These are phyloP conservation scores for Avena atlantica DNA, from an alignment of 176 grass and related monocot genomes.

Conservation along the genomic window DNA sequence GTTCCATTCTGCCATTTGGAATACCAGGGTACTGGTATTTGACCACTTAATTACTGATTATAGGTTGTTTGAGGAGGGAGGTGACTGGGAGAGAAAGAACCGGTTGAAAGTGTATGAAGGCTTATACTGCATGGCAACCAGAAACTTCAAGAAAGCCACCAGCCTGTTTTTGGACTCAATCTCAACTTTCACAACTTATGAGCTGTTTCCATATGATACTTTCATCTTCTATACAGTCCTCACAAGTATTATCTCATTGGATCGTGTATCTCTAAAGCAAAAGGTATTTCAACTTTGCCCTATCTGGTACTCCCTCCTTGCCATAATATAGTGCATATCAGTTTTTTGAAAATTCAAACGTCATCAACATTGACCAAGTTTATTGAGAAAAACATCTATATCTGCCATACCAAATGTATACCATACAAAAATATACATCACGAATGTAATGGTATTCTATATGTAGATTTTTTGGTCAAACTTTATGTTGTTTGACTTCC, in stretches of 20 bases:
- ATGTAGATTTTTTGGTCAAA: no score
- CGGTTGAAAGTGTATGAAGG: conserved; percentile 94
- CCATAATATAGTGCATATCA: no score
- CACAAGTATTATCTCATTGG: conserved; percentile 81
- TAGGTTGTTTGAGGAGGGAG: conserved; percentile 96
- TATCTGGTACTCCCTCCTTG: not conserved
- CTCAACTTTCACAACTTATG: conserved; percentile 97
- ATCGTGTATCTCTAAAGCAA: conserved; percentile 92
- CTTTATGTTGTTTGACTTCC: no score
- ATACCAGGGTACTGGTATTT: conserved; percentile 26
- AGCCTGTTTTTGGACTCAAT: conserved; percentile 95
- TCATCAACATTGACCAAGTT: no score
- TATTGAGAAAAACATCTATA: no score
- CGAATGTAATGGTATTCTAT: no score
- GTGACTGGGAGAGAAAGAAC: conserved; percentile 99
- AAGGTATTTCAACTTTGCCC: conserved; percentile 54
- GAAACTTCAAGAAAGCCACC: conserved; percentile 93
- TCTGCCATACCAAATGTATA: no score
- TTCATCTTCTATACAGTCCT: conserved; percentile 96
- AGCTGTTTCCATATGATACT: conserved; percentile 86
- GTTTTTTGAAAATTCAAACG: no score
- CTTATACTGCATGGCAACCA: conserved; percentile 88
- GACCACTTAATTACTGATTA: conserved; percentile 17
- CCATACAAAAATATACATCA: no score
- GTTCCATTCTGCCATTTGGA: conserved; percentile 34